A percentile compares a stretch with the other conserved stretches of the same genome.
Evolutionary conservation across 768 basidiomycete species (phyloP).

Genomic region (Phlebiopsis gigantea): DNA sequence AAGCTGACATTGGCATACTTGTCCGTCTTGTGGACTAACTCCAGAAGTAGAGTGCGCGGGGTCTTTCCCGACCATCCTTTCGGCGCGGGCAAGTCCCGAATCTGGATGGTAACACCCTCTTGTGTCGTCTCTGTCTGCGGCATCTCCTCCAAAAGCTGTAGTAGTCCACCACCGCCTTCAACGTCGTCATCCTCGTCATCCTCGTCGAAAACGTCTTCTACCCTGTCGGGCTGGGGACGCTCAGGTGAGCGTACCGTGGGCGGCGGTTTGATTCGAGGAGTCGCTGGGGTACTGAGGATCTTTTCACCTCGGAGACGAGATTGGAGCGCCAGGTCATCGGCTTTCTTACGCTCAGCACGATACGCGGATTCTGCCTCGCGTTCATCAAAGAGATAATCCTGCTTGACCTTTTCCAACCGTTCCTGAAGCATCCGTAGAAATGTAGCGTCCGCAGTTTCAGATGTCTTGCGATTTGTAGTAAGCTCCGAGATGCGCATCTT

Average conservation of each 20-base stretch:
- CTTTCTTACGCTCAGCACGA: conserved; percentile 45
- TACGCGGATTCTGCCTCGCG: conserved; percentile 59
- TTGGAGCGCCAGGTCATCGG: conserved; percentile 39
- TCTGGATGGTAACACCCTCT: conserved; percentile 44
- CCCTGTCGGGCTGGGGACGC: background rate
- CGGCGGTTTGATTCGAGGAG: conserved; percentile 4
- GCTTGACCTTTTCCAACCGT: conserved; percentile 41
- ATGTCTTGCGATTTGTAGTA: conserved; percentile 28
- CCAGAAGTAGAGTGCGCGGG: conserved; percentile 68
- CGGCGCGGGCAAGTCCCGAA: conserved; percentile 74
- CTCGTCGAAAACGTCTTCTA: conserved; percentile 48
- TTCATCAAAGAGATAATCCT: conserved; percentile 68
- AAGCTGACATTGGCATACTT: conserved; percentile 74
- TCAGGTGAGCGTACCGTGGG: background rate
- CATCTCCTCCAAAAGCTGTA: conserved; percentile 67
- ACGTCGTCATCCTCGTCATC: conserved; percentile 51
- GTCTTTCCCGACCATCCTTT: conserved; percentile 81
- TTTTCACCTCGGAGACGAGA: conserved; percentile 32
- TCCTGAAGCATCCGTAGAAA: conserved; percentile 36
- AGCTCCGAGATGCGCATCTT: conserved; percentile 52
- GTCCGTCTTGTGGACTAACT: conserved; percentile 63
- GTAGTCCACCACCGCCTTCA: conserved; percentile 49
- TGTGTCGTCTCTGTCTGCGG: conserved; percentile 51
- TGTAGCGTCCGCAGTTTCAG: conserved; percentile 23
- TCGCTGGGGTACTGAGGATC: background rate